These are phyloP conservation scores for Candida coquimbonensis DNA, from an alignment of 805 yeast genomes.

Conservation along the genomic window DNA sequence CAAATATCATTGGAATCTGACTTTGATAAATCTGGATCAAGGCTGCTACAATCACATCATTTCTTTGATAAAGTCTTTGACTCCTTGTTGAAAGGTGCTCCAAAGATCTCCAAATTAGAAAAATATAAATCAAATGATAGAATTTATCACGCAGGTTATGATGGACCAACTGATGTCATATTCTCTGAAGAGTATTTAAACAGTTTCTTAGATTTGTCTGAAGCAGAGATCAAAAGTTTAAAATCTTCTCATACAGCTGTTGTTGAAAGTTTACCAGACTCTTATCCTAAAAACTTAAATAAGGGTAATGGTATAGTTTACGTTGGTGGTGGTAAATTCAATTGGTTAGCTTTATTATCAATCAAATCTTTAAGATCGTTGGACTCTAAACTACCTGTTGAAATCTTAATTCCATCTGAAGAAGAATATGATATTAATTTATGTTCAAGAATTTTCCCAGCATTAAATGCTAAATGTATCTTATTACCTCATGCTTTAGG, in stretches of 20 bases:
- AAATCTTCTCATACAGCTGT: slow-evolving; percentile 40
- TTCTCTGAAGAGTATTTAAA: slow-evolving; percentile 49
- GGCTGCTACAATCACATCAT: slow-evolving; percentile 31
- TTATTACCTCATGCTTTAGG: slow-evolving; percentile 59
- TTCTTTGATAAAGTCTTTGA: slow-evolving; percentile 38
- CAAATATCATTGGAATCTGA: slow-evolving; percentile 20
- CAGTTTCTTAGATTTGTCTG: slow-evolving; percentile 39
- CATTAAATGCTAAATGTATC: slow-evolving; percentile 57
- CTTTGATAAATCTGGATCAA: slow-evolving; percentile 27
- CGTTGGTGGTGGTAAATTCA: slow-evolving; percentile 57
- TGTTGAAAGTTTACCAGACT: slow-evolving; percentile 41
- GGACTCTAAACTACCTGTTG: slow-evolving; percentile 57
- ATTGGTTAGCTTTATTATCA: slow-evolving; percentile 47
- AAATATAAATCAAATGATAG: slow-evolving; percentile 39
- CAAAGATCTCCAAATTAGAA: slow-evolving; percentile 35
- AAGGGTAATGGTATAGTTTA: slow-evolving; percentile 53
- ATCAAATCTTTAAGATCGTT: slow-evolving; percentile 40
- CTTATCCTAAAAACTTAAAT: slow-evolving; percentile 38
- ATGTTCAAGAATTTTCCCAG: slow-evolving; percentile 57
- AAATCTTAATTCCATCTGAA: slow-evolving; percentile 57
- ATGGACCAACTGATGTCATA: slow-evolving; percentile 29
- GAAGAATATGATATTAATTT: slow-evolving; percentile 64
- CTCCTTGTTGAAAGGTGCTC: slow-evolving; percentile 35
- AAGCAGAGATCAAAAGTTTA: slow-evolving; percentile 37
- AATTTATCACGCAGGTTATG: slow-evolving; percentile 51